Conservation (phyloP, 2,329 filamentous ascomycete species). For the Aspergillus thermomutatus region DNA sequence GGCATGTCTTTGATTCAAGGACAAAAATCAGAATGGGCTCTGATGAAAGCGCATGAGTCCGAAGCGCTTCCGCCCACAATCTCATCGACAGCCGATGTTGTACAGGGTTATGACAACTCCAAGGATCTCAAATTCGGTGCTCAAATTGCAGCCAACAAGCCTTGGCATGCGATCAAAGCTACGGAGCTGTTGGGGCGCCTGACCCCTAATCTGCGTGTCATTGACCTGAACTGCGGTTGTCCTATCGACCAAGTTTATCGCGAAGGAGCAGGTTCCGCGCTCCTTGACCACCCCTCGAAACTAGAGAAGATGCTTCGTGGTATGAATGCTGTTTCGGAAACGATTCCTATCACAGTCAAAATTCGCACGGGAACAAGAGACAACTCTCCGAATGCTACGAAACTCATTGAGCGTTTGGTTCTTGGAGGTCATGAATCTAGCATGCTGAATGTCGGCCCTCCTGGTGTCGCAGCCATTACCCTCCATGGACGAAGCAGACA, state of each 20-base stretch:
- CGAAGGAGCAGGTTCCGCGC: constrained; percentile 80
- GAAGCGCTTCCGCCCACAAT: constrained; percentile 73
- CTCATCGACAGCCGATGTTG: constrained; percentile 51
- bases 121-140: constrained; percentile 85
- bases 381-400: constrained; percentile 72
- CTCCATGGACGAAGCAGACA: constrained; percentile 90
- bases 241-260: constrained; percentile 93
- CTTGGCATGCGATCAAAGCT: constrained; percentile 84
- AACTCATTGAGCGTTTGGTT: constrained; percentile 76
- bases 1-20: constrained; percentile 85
- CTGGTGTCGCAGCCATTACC: constrained; percentile 91
- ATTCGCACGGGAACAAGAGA: constrained; percentile 88
- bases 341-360: constrained; percentile 90
- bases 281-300: constrained; percentile 84
- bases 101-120: constrained; percentile 75
- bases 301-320: constrained; percentile 91
- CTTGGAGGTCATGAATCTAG: constrained; percentile 73
- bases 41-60: constrained; percentile 86
- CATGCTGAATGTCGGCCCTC: constrained; percentile 63
- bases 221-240: constrained; percentile 96
- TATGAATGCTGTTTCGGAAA: constrained; percentile 90
- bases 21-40: constrained; percentile 86
- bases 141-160: constrained; percentile 89
- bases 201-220: constrained; percentile 79
- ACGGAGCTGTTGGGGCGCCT: constrained; percentile 75